phyloP scores from a whole-genome alignment of 2,329 filamentous ascomycete species.

The Claviceps humidiphila region DNA sequence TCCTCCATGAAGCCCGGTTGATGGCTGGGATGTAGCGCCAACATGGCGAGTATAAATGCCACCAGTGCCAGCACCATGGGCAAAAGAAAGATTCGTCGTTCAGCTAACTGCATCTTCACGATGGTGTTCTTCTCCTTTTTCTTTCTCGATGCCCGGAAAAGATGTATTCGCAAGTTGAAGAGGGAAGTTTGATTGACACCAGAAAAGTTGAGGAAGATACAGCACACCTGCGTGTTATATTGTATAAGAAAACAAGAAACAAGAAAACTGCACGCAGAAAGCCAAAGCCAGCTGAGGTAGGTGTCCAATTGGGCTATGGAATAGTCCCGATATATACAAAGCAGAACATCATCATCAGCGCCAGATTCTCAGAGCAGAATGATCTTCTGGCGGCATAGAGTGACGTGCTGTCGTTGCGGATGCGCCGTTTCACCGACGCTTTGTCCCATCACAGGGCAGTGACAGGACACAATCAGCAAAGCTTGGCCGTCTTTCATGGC shows the following conservation, averaged over 20 bases:
- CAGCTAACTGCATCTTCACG: conserved; percentile 3
- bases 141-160: neutral
- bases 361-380: neutral
- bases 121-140: neutral
- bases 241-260: neutral
- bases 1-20: conserved; percentile 30
- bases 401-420: neutral
- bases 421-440: neutral
- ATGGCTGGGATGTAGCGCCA: conserved; percentile 27
- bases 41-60: conserved; percentile 24
- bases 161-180: neutral
- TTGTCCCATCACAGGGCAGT: neutral
- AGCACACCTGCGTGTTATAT: too few relatives aligned
- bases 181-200: neutral
- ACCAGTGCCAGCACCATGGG: conserved; percentile 25
- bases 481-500: neutral
- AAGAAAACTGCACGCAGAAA: neutral
- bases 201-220: too few relatives aligned
- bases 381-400: neutral
- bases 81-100: conserved; percentile 17
- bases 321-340: neutral
- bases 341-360: neutral
- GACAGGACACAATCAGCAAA: neutral
- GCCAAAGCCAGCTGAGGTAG: neutral
- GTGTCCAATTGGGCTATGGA: neutral